Evolutionary conservation across 1,284 basidiomycete species (phyloP).

Genomic region (Melanopsichium pennsylvanicum): DNA sequence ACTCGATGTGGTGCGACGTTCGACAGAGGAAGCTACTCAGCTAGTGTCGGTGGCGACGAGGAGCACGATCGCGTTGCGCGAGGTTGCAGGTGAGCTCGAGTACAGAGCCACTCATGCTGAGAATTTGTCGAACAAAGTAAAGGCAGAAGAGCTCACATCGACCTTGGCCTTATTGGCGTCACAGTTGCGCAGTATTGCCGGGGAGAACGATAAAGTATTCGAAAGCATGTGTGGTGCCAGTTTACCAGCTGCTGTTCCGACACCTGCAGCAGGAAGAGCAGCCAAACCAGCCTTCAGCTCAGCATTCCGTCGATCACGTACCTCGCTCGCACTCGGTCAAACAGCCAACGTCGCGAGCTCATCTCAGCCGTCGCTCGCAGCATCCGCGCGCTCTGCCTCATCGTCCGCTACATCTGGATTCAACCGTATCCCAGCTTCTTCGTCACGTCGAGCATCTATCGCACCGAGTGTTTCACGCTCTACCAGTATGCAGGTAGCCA

Average conservation of each 20-base stretch:
- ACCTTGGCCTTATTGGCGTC: slow-evolving; percentile 62
- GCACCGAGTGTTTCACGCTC: slow-evolving; percentile 14
- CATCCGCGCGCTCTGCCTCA: slow-evolving; percentile 7
- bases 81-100: slow-evolving; percentile 73
- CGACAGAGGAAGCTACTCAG: slow-evolving; percentile 75
- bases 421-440: slow-evolving; percentile 1
- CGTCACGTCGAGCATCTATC: slow-evolving; percentile 1
- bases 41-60: slow-evolving; percentile 81
- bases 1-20: slow-evolving; percentile 73
- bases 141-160: slow-evolving; percentile 69
- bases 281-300: slow-evolving; percentile 10
- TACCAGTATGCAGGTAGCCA: slow-evolving; percentile 25
- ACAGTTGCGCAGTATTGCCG: slow-evolving; percentile 44
- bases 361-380: background rate
- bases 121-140: slow-evolving; percentile 66
- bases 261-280: background rate
- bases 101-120: slow-evolving; percentile 66
- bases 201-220: slow-evolving; percentile 72
- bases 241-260: slow-evolving; percentile 67
- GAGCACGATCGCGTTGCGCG: slow-evolving; percentile 77
- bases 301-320: slow-evolving; percentile 15
- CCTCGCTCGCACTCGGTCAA: slow-evolving; percentile 10
- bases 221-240: slow-evolving; percentile 71
- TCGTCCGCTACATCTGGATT: slow-evolving; percentile 1
- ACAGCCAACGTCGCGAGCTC: background rate